A percentile compares a stretch with the other conserved stretches of the same genome.
phyloP scores from a whole-genome alignment of 768 basidiomycete species.

The Termitomyces sp. region DNA sequence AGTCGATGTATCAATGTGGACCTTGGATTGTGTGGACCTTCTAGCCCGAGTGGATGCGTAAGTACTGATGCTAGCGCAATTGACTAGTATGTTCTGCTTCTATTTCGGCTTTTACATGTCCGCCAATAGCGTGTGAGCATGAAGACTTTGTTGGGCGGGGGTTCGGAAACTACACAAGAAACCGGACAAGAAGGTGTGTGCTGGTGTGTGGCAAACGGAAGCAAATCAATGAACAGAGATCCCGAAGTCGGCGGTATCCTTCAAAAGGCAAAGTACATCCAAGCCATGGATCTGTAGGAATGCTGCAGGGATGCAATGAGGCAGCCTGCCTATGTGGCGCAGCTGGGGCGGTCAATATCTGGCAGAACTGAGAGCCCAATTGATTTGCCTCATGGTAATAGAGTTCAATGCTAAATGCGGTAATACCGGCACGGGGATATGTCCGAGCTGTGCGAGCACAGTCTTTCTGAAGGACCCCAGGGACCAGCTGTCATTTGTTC shows the following conservation, averaged over 20 bases:
- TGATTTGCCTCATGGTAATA: slow-evolving; percentile 8
- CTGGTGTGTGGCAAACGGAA: slow-evolving; percentile 1
- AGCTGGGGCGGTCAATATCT: background rate
- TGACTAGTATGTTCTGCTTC: background rate
- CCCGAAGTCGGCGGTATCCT: slow-evolving; percentile 6
- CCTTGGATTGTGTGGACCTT: background rate
- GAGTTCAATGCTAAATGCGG: background rate
- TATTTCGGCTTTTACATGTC: slow-evolving; percentile 1
- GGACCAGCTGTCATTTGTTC: slow-evolving; percentile 9
- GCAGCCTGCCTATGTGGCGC: slow-evolving; percentile 10
- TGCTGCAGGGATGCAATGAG: background rate
- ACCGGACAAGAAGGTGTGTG: slow-evolving; percentile 1
- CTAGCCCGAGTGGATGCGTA: no score
- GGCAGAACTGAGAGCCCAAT: background rate
- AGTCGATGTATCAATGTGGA: background rate
- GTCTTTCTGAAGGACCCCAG: slow-evolving; percentile 15
- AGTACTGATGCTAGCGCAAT: background rate
- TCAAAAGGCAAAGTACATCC: background rate
- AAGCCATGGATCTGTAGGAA: background rate
- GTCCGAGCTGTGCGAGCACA: background rate
- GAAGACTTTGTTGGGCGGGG: background rate
- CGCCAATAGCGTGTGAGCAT: slow-evolving; percentile 11
- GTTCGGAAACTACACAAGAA: slow-evolving; percentile 1
- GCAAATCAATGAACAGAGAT: slow-evolving; percentile 1
- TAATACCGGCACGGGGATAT: background rate